Percentiles rank a stretch among this genome's conserved stretches.
These are phyloP conservation scores for Neonectria faginata DNA, from an alignment of 2,329 filamentous ascomycete genomes.

Conservation along the genomic window DNA sequence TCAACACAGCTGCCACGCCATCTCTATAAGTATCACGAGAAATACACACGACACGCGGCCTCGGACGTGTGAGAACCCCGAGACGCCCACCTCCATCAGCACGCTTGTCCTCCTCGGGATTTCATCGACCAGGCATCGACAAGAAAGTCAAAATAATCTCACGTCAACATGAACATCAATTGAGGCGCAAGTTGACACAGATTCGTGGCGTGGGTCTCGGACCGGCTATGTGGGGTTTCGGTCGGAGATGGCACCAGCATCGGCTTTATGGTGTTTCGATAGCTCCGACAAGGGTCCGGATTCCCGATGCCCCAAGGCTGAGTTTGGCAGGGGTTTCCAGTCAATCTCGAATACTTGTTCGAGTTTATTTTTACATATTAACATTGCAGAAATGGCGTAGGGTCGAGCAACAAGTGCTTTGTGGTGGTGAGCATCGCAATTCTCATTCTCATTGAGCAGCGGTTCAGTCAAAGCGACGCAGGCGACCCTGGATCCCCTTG, in stretches of 20 bases:
- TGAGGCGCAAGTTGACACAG: not conserved
- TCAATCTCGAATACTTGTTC: too few species aligned
- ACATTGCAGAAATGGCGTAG: too few species aligned
- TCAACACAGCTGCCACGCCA: not conserved
- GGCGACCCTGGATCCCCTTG: slow-evolving; percentile 46
- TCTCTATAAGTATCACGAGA: not conserved
- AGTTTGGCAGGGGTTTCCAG: not conserved
- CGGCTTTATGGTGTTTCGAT: slow-evolving; percentile 32
- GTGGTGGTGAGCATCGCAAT: not conserved
- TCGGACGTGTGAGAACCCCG: not conserved
- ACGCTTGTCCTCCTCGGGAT: not conserved
- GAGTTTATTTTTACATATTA: too few species aligned
- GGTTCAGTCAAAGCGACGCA: not conserved
- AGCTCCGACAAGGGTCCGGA: slow-evolving; percentile 31
- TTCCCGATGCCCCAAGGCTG: slow-evolving; percentile 22
- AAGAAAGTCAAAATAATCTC: not conserved
- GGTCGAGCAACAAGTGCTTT: not conserved
- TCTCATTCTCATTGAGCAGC: not conserved
- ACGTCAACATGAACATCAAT: not conserved
- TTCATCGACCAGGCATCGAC: not conserved
- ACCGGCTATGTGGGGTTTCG: slow-evolving; percentile 23
- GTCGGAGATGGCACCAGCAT: slow-evolving; percentile 34
- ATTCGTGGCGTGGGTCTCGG: slow-evolving; percentile 4
- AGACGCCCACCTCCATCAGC: not conserved
- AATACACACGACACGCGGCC: not conserved